phyloP scores from a whole-genome alignment of 805 yeast species.

The Lipomyces japonicus region DNA sequence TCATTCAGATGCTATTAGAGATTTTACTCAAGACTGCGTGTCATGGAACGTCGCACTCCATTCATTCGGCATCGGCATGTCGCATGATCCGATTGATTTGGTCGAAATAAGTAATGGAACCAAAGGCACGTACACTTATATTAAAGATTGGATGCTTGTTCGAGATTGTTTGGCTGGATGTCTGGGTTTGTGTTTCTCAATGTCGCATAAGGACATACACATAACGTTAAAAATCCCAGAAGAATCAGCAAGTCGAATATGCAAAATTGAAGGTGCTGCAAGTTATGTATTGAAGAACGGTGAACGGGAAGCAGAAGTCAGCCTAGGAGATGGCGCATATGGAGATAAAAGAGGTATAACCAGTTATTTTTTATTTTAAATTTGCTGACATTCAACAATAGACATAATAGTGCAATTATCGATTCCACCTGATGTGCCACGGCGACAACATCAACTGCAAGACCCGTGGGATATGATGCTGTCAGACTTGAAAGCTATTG shows the following conservation, averaged over 20 bases:
- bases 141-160: conserved; percentile 27
- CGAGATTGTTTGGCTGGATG: conserved; percentile 22
- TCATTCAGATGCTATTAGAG: neutral
- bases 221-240: conserved; percentile 17
- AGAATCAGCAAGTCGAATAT: conserved; percentile 13
- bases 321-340: conserved; percentile 19
- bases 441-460: neutral
- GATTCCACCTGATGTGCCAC: conserved; percentile 9
- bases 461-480: conserved; percentile 19
- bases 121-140: conserved; percentile 29
- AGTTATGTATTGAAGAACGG: conserved; percentile 4
- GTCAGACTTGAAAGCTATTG: conserved; percentile 8
- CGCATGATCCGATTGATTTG: conserved; percentile 27
- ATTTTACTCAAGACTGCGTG: conserved; percentile 3
- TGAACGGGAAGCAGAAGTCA: conserved; percentile 18
- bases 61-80: conserved; percentile 30
- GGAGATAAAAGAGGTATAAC: conserved; percentile 12
- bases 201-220: conserved; percentile 21
- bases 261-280: conserved; percentile 17
- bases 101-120: conserved; percentile 15
- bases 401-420: conserved; percentile 16
- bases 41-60: conserved; percentile 16
- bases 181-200: conserved; percentile 17
- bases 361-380: neutral
- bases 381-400: neutral